These are phyloP conservation scores for Diutina rugosa DNA, from an alignment of 1,139 yeast genomes.

Conservation along the genomic window DNA sequence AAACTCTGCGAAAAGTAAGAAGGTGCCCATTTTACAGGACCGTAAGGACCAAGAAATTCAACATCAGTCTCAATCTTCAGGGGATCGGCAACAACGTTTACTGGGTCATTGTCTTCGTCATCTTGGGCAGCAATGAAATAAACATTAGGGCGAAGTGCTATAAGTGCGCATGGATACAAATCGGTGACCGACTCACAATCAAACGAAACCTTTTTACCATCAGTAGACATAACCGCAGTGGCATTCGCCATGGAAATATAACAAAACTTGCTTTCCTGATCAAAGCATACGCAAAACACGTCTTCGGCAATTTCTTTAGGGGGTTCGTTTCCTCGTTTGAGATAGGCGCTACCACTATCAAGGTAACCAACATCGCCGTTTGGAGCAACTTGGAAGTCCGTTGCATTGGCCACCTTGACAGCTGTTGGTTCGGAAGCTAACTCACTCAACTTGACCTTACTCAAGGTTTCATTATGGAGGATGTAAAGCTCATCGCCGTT, in stretches of 20 bases:
- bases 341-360: not conserved
- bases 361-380: not conserved
- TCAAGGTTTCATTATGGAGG: not conserved
- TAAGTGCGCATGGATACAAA: not conserved
- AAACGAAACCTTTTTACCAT: not conserved
- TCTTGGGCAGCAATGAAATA: not conserved
- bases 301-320: not conserved
- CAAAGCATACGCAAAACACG: not conserved
- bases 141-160: not conserved
- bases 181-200: not conserved
- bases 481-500: not conserved
- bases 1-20: not conserved
- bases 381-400: not conserved
- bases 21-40: not conserved
- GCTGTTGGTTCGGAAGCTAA: not conserved
- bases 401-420: not conserved
- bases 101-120: not conserved
- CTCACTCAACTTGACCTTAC: not conserved
- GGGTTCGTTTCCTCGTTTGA: not conserved
- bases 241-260: not conserved
- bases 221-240: not conserved
- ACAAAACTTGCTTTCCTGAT: not conserved
- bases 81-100: not conserved
- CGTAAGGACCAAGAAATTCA: not conserved
- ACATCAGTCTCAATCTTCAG: not conserved